phyloP scores from a whole-genome alignment of 2,329 filamentous ascomycete species.

The Xylariales sp. region DNA sequence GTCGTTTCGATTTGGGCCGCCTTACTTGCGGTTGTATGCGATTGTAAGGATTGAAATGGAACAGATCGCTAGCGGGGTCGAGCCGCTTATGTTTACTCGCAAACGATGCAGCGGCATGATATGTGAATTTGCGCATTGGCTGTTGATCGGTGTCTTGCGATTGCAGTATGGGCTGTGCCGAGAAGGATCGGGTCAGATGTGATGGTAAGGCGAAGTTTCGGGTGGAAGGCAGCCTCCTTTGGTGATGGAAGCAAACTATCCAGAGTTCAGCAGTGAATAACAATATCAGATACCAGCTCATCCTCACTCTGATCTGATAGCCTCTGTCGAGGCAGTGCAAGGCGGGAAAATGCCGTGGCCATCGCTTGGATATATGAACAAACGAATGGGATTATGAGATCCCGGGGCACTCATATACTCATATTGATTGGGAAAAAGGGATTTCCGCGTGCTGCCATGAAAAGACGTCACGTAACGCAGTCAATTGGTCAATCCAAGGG shows the following conservation, averaged over 20 bases:
- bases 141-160: constrained; percentile 16
- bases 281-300: too few relatives aligned
- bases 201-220: constrained; percentile 10
- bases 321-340: constrained; percentile 7
- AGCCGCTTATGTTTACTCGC: constrained; percentile 67
- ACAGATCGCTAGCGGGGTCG: constrained; percentile 63
- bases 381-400: constrained; percentile 6
- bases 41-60: constrained; percentile 66
- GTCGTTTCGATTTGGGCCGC: constrained; percentile 55
- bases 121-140: constrained; percentile 46
- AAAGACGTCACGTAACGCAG: too few relatives aligned
- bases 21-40: constrained; percentile 49
- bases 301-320: constrained; percentile 5
- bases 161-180: constrained; percentile 17
- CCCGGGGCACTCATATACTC: constrained; percentile 1
- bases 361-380: constrained; percentile 7
- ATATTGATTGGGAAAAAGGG: too few relatives aligned
- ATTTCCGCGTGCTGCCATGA: too few relatives aligned
- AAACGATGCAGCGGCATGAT: constrained; percentile 70
- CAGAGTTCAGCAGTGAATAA: neutral
- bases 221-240: too few relatives aligned
- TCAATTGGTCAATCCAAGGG: too few relatives aligned
- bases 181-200: constrained; percentile 17
- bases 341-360: constrained; percentile 10
- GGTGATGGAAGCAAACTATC: too few relatives aligned